Conservation (phyloP, 2,329 filamentous ascomycete genomes). For the Calonectria fujianensis region DNA sequence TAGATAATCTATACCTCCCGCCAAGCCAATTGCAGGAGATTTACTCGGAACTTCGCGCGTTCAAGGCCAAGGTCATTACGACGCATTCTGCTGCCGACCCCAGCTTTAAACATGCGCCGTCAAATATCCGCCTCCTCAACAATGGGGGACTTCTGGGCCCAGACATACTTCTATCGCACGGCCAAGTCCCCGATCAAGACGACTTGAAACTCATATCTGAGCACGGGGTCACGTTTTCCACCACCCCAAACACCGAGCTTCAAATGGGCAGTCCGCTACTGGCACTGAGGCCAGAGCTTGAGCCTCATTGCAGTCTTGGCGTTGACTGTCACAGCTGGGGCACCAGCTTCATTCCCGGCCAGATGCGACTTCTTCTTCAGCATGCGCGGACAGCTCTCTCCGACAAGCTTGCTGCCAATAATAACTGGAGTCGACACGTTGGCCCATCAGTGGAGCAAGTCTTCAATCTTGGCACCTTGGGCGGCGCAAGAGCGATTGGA, state of each 20-base stretch:
- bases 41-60: constrained; percentile 1
- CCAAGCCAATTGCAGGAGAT: neutral
- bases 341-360: neutral
- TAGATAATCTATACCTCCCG: neutral
- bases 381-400: neutral
- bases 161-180: constrained; percentile 4
- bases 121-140: neutral
- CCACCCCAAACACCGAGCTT: constrained; percentile 7
- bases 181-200: neutral
- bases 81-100: neutral
- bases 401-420: neutral
- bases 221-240: constrained; percentile 8
- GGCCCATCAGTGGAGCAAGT: neutral
- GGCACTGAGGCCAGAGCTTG: neutral
- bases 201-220: neutral
- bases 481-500: neutral
- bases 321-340: neutral
- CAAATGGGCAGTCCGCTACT: neutral
- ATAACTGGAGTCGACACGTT: neutral
- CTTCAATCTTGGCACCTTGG: neutral
- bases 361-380: constrained; percentile 12
- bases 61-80: constrained; percentile 8
- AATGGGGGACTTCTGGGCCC: neutral
- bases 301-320: neutral
- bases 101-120: neutral